Conservation (phyloP, 805 yeast genomes). For the Barnettozyma salicaria region DNA sequence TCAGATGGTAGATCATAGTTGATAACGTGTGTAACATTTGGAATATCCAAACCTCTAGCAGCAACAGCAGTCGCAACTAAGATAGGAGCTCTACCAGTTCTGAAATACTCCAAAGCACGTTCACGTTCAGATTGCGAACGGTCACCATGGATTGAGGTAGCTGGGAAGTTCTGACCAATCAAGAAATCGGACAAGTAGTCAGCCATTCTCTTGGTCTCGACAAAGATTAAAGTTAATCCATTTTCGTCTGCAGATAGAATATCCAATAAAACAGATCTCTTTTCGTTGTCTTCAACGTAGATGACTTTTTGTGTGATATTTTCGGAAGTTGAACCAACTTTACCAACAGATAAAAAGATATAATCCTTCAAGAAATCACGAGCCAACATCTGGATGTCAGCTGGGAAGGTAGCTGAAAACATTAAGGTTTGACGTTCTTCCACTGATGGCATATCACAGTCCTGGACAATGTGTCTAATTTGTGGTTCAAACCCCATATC, state of each 20-base stretch:
- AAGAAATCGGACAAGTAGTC: conserved; percentile 91
- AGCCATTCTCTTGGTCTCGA: conserved; percentile 98
- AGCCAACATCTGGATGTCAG: conserved; percentile 94
- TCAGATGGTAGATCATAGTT: conserved; percentile 94
- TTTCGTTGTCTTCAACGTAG: conserved; percentile 90
- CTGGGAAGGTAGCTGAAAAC: conserved; percentile 99
- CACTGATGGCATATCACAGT: conserved; percentile 95
- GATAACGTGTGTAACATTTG: conserved; percentile 96
- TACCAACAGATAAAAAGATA: conserved; percentile 94
- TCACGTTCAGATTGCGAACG: conserved; percentile 98
- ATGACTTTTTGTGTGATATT: conserved; percentile 92
- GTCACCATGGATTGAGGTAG: conserved; percentile 99
- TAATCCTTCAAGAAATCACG: conserved; percentile 95
- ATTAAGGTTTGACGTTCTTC: conserved; percentile 90
- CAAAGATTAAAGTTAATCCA: conserved; percentile 90
- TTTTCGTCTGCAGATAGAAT: conserved; percentile 72
- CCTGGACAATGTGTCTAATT: conserved; percentile 96
- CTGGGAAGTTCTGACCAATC: conserved; percentile 84
- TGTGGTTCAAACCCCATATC: conserved; percentile 99
- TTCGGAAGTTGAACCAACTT: conserved; percentile 98
- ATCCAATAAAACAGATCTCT: conserved; percentile 84
- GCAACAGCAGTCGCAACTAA: conserved; percentile 99
- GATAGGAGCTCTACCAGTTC: conserved; percentile 85
- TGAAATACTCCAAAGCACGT: conserved; percentile 91
- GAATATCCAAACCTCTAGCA: conserved; percentile 99